Evolutionary conservation across 495 filamentous ascomycete species (phyloP).

Genomic region (Penicillium waksmanii): DNA sequence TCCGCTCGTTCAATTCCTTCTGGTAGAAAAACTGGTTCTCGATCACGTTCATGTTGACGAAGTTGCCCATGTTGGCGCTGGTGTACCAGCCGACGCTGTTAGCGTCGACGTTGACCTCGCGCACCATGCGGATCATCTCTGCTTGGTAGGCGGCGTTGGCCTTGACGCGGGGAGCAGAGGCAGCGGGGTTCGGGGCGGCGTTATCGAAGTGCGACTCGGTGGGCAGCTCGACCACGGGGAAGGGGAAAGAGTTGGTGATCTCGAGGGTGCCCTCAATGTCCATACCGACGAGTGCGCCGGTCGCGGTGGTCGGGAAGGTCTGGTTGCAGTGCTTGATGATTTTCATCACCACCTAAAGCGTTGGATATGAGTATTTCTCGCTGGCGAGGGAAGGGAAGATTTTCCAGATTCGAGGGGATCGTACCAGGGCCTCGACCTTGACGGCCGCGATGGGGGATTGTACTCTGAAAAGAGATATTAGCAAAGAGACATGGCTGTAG

Average conservation of each 20-base stretch:
- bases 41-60: slow-evolving; percentile 90
- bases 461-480: slow-evolving; percentile 23
- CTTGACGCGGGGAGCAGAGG: slow-evolving; percentile 89
- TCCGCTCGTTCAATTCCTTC: slow-evolving; percentile 87
- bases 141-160: slow-evolving; percentile 86
- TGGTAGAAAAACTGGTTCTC: slow-evolving; percentile 99
- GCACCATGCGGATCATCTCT: slow-evolving; percentile 95
- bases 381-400: slow-evolving; percentile 36
- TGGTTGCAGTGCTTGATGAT: slow-evolving; percentile 91
- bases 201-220: slow-evolving; percentile 81
- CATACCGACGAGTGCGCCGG: slow-evolving; percentile 91
- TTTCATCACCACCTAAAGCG: slow-evolving; percentile 85
- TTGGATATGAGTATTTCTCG: slow-evolving; percentile 32
- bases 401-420: slow-evolving; percentile 36
- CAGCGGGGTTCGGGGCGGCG: slow-evolving; percentile 73
- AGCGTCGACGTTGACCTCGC: slow-evolving; percentile 97
- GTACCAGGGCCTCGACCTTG: slow-evolving; percentile 84
- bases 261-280: slow-evolving; percentile 81
- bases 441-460: slow-evolving; percentile 71
- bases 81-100: slow-evolving; percentile 99
- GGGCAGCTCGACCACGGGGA: slow-evolving; percentile 81
- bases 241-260: slow-evolving; percentile 93
- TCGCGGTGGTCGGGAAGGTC: slow-evolving; percentile 85
- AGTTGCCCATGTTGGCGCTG: slow-evolving; percentile 98
- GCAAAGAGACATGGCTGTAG: not conserved